These are phyloP conservation scores for Sclerotinia minor DNA, from an alignment of 2,329 filamentous ascomycete genomes.

Conservation along the genomic window DNA sequence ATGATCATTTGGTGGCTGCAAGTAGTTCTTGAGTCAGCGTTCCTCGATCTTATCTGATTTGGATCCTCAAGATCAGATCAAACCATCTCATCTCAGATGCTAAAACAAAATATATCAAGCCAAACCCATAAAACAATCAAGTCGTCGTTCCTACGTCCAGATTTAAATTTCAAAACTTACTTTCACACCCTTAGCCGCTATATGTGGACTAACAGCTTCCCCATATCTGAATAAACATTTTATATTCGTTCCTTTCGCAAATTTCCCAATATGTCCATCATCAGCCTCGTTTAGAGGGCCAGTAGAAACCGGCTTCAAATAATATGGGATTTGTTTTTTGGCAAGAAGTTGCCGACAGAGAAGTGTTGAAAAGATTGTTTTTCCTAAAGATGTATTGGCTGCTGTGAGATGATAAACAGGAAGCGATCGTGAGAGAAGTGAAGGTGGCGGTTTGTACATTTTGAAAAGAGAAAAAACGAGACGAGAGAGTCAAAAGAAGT, in stretches of 20 bases:
- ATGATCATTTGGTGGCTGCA: conserved; percentile 22
- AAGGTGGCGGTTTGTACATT: conserved; percentile 21
- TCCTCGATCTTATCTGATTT: not conserved
- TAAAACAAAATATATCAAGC: not conserved
- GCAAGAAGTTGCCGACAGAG: conserved; percentile 19
- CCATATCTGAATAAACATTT: conserved; percentile 70
- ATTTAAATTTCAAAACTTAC: conserved; percentile 3
- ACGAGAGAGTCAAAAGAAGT: not conserved
- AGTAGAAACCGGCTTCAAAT: conserved; percentile 81
- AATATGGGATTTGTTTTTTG: conserved; percentile 42
- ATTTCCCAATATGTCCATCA: conserved; percentile 60
- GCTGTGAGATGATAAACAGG: conserved; percentile 20
- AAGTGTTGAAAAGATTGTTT: conserved; percentile 25
- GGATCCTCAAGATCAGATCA: not conserved
- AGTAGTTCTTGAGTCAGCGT: conserved; percentile 43
- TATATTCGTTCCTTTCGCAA: conserved; percentile 56
- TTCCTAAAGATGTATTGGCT: conserved; percentile 22
- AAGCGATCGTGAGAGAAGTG: conserved; percentile 14
- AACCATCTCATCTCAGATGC: too few relatives aligned
- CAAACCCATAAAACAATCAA: not conserved
- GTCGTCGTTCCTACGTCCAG: too few relatives aligned
- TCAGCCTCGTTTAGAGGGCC: conserved; percentile 70
- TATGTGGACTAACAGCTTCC: conserved; percentile 74
- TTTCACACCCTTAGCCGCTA: conserved; percentile 54
- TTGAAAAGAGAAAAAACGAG: not conserved